phyloP scores from a whole-genome alignment of 2,329 filamentous ascomycete genomes.

The Sclerotinia spermophila region DNA sequence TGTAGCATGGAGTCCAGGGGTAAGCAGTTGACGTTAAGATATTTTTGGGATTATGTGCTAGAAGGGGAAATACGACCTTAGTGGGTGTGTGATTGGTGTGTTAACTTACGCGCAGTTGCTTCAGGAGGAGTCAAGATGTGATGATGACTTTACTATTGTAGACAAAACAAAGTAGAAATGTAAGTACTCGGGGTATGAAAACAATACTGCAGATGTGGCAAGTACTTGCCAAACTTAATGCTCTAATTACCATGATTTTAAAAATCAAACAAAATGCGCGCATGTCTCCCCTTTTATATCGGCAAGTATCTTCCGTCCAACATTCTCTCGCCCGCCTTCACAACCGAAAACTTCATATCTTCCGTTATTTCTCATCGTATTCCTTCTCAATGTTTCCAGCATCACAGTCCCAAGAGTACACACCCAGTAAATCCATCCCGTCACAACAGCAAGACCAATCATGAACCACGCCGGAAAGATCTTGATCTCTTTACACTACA shows the following conservation, averaged over 20 bases:
- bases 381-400: neutral
- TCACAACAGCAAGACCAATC: neutral
- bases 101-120: too few species aligned
- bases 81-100: too few species aligned
- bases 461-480: constrained; percentile 17
- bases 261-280: fast-evolving
- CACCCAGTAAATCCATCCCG: constrained; percentile 18
- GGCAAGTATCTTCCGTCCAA: neutral
- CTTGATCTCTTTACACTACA: constrained; percentile 12
- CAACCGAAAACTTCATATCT: neutral
- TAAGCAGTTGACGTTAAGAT: too few species aligned
- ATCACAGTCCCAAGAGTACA: constrained; percentile 18
- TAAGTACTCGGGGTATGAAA: neutral
- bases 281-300: neutral
- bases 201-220: too few species aligned
- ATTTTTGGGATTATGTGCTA: too few species aligned
- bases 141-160: neutral
- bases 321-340: neutral
- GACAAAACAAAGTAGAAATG: neutral
- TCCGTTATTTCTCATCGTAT: neutral
- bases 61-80: too few species aligned
- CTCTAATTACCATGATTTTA: too few species aligned
- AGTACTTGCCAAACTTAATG: neutral
- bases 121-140: too few species aligned
- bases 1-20: too few species aligned